Base-by-base conservation (phyloP, 768 basidiomycete species). In the Pisolithus orientalis region DNA sequence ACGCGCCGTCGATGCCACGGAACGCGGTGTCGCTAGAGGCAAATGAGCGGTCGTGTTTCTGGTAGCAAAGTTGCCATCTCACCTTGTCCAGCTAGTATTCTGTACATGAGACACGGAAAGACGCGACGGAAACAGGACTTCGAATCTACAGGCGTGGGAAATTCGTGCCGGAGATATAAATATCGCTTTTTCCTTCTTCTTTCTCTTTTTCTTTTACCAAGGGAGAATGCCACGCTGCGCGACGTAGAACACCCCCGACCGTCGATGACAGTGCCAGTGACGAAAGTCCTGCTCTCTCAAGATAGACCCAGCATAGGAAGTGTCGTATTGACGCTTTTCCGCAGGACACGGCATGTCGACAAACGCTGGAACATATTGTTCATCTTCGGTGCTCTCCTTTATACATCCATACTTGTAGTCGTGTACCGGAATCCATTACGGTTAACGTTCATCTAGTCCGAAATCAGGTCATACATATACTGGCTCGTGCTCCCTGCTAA, bases 231-330 rank as follows among this genome's bases (percentile, higher is more conserved):
- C 80, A 82, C 80, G 80, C 80, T 81, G 80, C 73, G 68, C 80
- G 80, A 75, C 73, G 80, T 69, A 66, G 72, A 62, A 52, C 34
- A 14, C 54, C 21, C 61, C 65, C 69, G 54, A 81, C 80, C 78
- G 66, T 80, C 73, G 80, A 72, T 68, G 72, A 73, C 80, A 81
- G 80, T 82, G 80, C 80, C 80, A 81, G 80, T 76, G 76, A 79
- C 73, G 50, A 62, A 65, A 74, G 74, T 78, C 70, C 77, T 80
- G 73, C 66, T 66, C 75, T 80, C 78, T 78, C 78, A 62, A 80
- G 75, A 82, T 53, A 13, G 69, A 62, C 39, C 70, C 80, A 80
- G 80, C 74, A 61, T 81, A 81, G 80, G 80, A 82, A 82, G 79
- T 82, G 80, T 80, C 76, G 80, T 73, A 66, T 75, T 70, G 70